phyloP scores from a whole-genome alignment of 306 rosid species.

The Ormosia emarginata region DNA sequence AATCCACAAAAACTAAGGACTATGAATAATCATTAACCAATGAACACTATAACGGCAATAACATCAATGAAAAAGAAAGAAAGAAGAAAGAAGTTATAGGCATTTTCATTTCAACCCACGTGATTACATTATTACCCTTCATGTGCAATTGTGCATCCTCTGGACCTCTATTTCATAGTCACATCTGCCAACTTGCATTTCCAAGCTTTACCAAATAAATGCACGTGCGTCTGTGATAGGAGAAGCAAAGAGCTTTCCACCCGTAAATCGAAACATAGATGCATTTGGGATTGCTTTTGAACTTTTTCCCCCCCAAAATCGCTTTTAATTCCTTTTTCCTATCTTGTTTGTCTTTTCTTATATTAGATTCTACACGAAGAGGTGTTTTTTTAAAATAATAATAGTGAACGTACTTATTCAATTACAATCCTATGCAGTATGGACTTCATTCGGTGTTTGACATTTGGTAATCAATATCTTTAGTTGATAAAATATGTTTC shows the following conservation, averaged over 20 bases:
- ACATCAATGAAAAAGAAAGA: background rate
- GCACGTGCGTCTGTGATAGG: background rate
- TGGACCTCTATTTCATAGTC: background rate
- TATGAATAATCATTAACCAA: background rate
- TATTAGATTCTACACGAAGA: too few species aligned
- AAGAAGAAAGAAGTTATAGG: background rate
- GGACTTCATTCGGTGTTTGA: too few species aligned
- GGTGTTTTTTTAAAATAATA: too few species aligned
- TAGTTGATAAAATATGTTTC: too few species aligned
- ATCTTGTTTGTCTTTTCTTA: background rate
- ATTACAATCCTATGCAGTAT: too few species aligned
- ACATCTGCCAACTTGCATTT: background rate
- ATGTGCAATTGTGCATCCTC: constrained; percentile 16
- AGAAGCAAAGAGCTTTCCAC: background rate
- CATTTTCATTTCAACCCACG: background rate
- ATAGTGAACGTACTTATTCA: too few species aligned
- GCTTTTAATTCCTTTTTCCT: background rate
- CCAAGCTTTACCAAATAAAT: constrained; percentile 12
- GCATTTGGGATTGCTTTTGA: background rate
- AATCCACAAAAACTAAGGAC: background rate
- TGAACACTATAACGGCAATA: background rate
- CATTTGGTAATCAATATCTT: too few species aligned
- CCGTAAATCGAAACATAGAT: background rate
- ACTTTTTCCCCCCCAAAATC: background rate
- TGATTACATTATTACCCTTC: constrained; percentile 28